Conservation (phyloP, 495 filamentous ascomycete genomes). For the Choiromyces venosus region DNA sequence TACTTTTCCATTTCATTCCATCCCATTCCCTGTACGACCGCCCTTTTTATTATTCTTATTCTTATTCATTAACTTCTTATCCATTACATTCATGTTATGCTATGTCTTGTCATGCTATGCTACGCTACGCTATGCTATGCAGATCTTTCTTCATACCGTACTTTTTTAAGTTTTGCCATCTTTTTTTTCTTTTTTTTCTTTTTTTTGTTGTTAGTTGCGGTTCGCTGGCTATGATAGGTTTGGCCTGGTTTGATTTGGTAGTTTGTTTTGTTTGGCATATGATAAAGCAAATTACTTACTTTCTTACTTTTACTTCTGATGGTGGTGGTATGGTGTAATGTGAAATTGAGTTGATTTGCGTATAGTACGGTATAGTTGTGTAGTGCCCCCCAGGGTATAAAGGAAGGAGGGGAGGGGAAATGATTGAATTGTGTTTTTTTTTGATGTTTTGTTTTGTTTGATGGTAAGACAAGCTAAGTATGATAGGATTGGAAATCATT, state of each 20-base stretch:
- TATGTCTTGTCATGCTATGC: too few relatives aligned
- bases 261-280: not conserved
- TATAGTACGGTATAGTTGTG: too few relatives aligned
- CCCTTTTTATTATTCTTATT: too few relatives aligned
- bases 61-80: too few relatives aligned
- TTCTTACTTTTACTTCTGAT: too few relatives aligned
- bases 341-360: not conserved
- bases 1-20: not conserved
- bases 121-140: too few relatives aligned
- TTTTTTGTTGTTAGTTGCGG: too few relatives aligned
- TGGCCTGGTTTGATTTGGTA: too few relatives aligned
- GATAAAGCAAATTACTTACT: constrained; percentile 3
- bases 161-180: not conserved
- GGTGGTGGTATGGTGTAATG: not conserved
- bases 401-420: not conserved
- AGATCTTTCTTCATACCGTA: not conserved
- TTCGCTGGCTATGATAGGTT: not conserved
- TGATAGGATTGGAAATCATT: not conserved
- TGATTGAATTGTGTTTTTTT: not conserved
- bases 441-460: not conserved
- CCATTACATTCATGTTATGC: not conserved
- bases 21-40: too few relatives aligned
- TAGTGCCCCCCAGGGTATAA: too few relatives aligned
- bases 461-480: too few relatives aligned
- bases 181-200: too few relatives aligned